Conservation (phyloP, 1,139 yeast species). For the Magnusiomyces suaveolens region DNA sequence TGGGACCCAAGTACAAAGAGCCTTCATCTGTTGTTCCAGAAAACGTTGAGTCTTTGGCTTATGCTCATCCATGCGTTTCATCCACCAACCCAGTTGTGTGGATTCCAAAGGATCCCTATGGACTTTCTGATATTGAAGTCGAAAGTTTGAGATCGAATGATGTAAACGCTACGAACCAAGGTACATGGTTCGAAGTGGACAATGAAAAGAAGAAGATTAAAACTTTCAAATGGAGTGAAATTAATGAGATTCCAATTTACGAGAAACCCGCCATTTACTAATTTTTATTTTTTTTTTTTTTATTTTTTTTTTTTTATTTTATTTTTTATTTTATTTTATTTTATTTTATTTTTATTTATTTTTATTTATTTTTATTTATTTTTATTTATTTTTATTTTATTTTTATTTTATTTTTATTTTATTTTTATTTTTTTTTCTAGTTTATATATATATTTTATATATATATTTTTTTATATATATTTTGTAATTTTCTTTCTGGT, state of each 20-base stretch:
- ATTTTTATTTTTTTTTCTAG: background rate
- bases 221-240: slow-evolving; percentile 18
- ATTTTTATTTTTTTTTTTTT: background rate
- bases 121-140: slow-evolving; percentile 56
- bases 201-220: slow-evolving; percentile 31
- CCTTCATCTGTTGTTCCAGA: slow-evolving; percentile 26
- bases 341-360: background rate
- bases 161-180: slow-evolving; percentile 53
- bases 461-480: too few species aligned
- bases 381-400: too few species aligned
- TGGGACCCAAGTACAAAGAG: slow-evolving; percentile 39
- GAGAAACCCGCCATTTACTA: slow-evolving; percentile 18
- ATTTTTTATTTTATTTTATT: background rate
- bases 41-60: slow-evolving; percentile 45
- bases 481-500: too few species aligned
- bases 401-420: too few species aligned
- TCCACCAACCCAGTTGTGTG: slow-evolving; percentile 65
- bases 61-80: slow-evolving; percentile 61
- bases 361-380: too few species aligned
- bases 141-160: slow-evolving; percentile 33
- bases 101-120: slow-evolving; percentile 82
- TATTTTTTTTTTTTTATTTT: background rate
- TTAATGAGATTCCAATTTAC: slow-evolving; percentile 24
- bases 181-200: slow-evolving; percentile 46
- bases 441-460: background rate